Evolutionary conservation across 768 basidiomycete species (phyloP), one percentile per base, ranked within the genome.

Genomic region (Mycena filopes): DNA sequence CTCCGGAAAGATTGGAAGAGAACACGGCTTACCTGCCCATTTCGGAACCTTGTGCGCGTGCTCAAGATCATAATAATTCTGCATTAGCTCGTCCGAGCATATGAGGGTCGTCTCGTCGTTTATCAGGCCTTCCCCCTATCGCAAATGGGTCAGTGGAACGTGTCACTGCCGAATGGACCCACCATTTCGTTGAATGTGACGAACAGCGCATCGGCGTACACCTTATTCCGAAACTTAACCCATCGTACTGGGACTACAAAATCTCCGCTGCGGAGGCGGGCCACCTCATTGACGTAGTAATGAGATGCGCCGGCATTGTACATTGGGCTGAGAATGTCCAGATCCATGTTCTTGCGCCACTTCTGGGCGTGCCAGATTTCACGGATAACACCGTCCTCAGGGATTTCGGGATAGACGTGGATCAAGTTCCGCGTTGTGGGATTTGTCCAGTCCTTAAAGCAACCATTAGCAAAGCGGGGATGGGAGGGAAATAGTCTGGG

Each of bases 321-420:
- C 55, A 58, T 65, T 74, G 63, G 62, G 29, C 49, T 67, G 23
- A 68, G 51, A n/a, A 26, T 25, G 40, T 77, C 74, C 12, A 75
- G 31, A 10, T 65, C 55, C 55, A 65, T 41, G 25, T 55, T n/a
- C 4, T 64, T 56, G 12, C 70, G 62, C 77, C 77, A 79, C 53
- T 76, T 76, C 18, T 70, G 18, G 1, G 68, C 77, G 69, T 78
- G 79, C 69, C 72, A 78, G 16, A 77, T 71, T 54, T 79, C 77
- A 5, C 73, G 75, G 15, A 78, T 70, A 8, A 74, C 38, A 1
- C 75, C 71, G 48, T 74, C 55, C 2, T n/a, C 53, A 1, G 73
- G 65, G 33, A 78, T 73, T 3, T 73, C 73, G 4, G 77, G 76
- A 65, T 79, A 78, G 2, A 70, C 61, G 6, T 62, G 70, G 18